These are phyloP conservation scores for Obba rivulosa DNA, from an alignment of 768 basidiomycete species.

Conservation along the genomic window DNA sequence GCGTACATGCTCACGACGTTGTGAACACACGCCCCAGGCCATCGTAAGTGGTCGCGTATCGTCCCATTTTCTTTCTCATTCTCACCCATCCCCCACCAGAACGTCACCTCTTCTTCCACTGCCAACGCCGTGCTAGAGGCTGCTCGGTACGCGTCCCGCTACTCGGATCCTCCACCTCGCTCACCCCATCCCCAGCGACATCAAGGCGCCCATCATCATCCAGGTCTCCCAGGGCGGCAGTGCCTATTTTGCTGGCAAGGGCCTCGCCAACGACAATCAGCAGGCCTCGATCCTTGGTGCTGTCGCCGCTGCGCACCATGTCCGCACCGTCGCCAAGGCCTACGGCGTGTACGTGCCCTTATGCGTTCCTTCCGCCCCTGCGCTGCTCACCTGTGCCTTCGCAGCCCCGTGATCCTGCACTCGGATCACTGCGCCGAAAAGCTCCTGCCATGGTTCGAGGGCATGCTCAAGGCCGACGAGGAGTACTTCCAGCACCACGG, in stretches of 20 bases:
- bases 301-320: slow-evolving; percentile 85
- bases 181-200: slow-evolving; percentile 50
- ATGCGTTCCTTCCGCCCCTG: not conserved
- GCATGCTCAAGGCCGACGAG: slow-evolving; percentile 96
- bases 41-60: slow-evolving; percentile 50
- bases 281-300: slow-evolving; percentile 94
- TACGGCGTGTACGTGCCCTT: slow-evolving; percentile 80
- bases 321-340: slow-evolving; percentile 78
- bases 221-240: slow-evolving; percentile 97
- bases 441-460: slow-evolving; percentile 98
- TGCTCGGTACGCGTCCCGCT: slow-evolving; percentile 55
- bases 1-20: not conserved
- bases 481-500: slow-evolving; percentile 86
- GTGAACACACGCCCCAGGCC: slow-evolving; percentile 39
- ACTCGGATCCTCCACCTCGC: not conserved
- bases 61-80: not conserved
- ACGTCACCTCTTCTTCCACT: slow-evolving; percentile 93
- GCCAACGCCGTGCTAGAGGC: slow-evolving; percentile 95
- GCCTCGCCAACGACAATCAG: slow-evolving; percentile 90
- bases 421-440: slow-evolving; percentile 98
- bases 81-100: slow-evolving; percentile 41
- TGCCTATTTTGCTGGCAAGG: slow-evolving; percentile 96
- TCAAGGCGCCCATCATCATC: slow-evolving; percentile 96
- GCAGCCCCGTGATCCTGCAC: slow-evolving; percentile 93
- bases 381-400: slow-evolving; percentile 2